Conservation (phyloP, 2,329 filamentous ascomycete species). For the Hortaea sp. region DNA sequence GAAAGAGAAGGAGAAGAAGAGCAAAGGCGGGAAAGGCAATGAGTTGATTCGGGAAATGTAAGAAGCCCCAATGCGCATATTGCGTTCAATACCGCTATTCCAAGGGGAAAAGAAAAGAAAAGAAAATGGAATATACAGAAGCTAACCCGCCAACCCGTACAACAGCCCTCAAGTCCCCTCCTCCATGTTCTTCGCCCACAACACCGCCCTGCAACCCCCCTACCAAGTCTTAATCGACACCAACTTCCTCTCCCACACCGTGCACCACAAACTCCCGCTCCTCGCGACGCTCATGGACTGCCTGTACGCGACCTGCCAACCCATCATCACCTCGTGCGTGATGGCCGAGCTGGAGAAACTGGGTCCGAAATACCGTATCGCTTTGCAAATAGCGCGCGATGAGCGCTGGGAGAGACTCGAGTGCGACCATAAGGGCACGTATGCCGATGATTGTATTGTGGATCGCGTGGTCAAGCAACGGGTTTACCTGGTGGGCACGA, state of each 20-base stretch:
- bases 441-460: conserved; percentile 70
- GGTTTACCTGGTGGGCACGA: conserved; percentile 42
- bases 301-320: conserved; percentile 81
- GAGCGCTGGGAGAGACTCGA: conserved; percentile 76
- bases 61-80: conserved; percentile 9
- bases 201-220: conserved; percentile 73
- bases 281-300: conserved; percentile 88
- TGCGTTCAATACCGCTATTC: not conserved
- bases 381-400: conserved; percentile 75
- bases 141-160: conserved; percentile 3
- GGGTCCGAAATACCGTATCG: conserved; percentile 78
- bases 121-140: conserved; percentile 5
- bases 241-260: conserved; percentile 84
- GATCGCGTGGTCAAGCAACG: conserved; percentile 36
- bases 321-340: conserved; percentile 74
- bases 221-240: conserved; percentile 76
- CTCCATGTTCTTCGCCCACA: conserved; percentile 80
- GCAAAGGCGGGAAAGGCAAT: conserved; percentile 33
- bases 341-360: conserved; percentile 84
- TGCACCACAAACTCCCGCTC: conserved; percentile 81
- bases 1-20: conserved; percentile 46
- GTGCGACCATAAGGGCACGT: conserved; percentile 84
- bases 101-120: too few species aligned
- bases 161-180: conserved; percentile 24
- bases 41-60: conserved; percentile 66